Evolutionary conservation across 192 early-diverging fungal species (phyloP).

Genomic region (Martensiomyces pterosporus): DNA sequence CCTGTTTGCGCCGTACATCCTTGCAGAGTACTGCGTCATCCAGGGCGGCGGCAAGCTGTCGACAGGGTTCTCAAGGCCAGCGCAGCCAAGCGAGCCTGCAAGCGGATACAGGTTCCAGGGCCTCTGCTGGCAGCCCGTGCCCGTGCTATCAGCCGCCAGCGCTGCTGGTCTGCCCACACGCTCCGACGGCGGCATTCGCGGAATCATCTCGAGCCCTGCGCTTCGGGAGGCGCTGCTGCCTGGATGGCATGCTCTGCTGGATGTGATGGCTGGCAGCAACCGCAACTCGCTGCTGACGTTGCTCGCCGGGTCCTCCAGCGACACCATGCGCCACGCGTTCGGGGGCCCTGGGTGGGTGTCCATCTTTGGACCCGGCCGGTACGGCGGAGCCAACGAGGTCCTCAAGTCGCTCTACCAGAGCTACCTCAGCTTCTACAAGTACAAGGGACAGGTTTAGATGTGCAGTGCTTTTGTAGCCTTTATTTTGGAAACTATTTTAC

Average conservation of each 20-base stretch:
- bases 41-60: conserved; percentile 30
- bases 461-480: no score
- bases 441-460: conserved; percentile 35
- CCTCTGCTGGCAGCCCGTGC: conserved; percentile 26
- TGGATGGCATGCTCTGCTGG: conserved; percentile 41
- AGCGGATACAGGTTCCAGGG: conserved; percentile 18
- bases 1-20: conserved; percentile 20
- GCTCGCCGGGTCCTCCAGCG: conserved; percentile 17
- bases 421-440: conserved; percentile 41
- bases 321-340: conserved; percentile 2
- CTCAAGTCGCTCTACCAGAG: conserved; percentile 45
- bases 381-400: conserved; percentile 40
- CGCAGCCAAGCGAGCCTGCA: background rate
- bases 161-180: background rate
- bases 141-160: conserved; percentile 2
- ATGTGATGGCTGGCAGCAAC: conserved; percentile 24
- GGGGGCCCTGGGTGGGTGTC: conserved; percentile 17
- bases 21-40: conserved; percentile 48
- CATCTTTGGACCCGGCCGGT: conserved; percentile 24
- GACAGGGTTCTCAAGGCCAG: background rate
- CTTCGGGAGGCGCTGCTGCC: conserved; percentile 40
- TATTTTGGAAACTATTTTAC: no score
- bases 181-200: background rate
- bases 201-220: conserved; percentile 19
- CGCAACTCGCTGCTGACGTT: conserved; percentile 19